Base-by-base conservation (phyloP, 2,329 filamentous ascomycete genomes). In the Fonsecaea multimorphosa region DNA sequence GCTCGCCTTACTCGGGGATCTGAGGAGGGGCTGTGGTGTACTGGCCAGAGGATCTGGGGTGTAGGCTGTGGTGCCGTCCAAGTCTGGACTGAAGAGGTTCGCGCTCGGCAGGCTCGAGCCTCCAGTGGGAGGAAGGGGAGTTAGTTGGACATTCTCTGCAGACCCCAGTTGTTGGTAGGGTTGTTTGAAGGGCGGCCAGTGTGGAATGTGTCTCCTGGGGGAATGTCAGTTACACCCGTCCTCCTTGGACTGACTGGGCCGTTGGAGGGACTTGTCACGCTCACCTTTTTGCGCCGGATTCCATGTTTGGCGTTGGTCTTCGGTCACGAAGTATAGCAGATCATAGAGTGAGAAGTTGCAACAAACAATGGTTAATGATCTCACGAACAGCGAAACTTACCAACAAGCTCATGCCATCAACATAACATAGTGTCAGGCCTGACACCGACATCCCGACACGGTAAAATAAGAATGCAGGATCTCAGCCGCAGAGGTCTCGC, bases 171-270 rank as follows among this genome's bases (percentile, higher is more conserved):
- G 64, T 57, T 70, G 69, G 64, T 71, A 71, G 57, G 67, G 51
- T 36, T 67, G 67, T 69, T 69, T 69, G 59, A 69, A 69, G 22
- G 67, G 67, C 19, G 67, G 67, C 67, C 67, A 69, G 9, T 46
- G 64, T 34, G 67, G 67, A 38, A 63, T 54, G 38, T 67, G 62
- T 67, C 67, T 66, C 67, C 67, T 69, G 53, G 29, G 32, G 40
- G 55, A 24, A 24, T 32, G 66, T 65, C 49, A 63, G 53, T 56
- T 14, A 22, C 36, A 19, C 19, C 34, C n/a, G n/a, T 52, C 19
- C 14, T 31, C 29, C 34, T 57, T 19, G n/a, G 49, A 58, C 32
- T 24, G 16, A 14, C 29, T 7, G 22, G 51, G 51, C 11, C 22
- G n/a, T 19, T 31, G 12, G 38, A 29, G 5, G 9, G 14, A 22